Base-by-base conservation (phyloP, 306 rosid genomes). In the Dalbergia cochinchinensis region DNA sequence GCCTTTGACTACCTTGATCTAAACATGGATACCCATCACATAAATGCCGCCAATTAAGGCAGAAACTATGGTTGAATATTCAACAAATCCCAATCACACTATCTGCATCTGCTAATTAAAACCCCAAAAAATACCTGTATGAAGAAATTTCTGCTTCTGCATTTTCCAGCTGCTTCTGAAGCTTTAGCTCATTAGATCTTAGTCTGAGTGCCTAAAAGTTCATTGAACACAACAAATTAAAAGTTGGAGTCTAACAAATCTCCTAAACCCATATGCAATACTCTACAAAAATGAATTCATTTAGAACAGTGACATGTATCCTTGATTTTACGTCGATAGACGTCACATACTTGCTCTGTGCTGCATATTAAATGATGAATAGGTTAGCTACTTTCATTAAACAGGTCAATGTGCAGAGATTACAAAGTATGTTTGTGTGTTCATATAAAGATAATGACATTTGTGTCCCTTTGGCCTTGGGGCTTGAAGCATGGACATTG, bases 111-210 rank as follows among this genome's bases (percentile, higher is more conserved):
- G 67, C 33, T 9, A 22, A 44, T 67, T 59, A n/a, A 39, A 37
- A 71, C 47, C 69, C 78, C 37, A 19, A 66, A 51, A 33, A 86
- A 11, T 93, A 96, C 98, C 89, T 96, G 96, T 62, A 86, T 7
- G 93, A 86, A 65, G 92, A 85, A 66, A 93, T 89, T 87, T 96
- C 97, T 70, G 92, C 94, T 79, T 91, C 85, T 55, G 91, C 82
- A 69, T 85, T 93, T 87, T 96, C 93, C 91, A 93, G 80, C 85
- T 89, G 94, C 86, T 93, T 96, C 89, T 88, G 93, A 77, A 93
- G 93, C 93, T 90, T 96, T 81, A 96, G 83, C 89, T 93, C 99
- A 74, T 80, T 91, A 65, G 99, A 96, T 85, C 98, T 89, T 79
- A 96, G 81, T 86, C 90, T 91, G 68, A 96, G 94, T 71, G 99